These are phyloP conservation scores for Mallotus japonicus DNA, from an alignment of 441 rosid species.

Conservation along the genomic window DNA sequence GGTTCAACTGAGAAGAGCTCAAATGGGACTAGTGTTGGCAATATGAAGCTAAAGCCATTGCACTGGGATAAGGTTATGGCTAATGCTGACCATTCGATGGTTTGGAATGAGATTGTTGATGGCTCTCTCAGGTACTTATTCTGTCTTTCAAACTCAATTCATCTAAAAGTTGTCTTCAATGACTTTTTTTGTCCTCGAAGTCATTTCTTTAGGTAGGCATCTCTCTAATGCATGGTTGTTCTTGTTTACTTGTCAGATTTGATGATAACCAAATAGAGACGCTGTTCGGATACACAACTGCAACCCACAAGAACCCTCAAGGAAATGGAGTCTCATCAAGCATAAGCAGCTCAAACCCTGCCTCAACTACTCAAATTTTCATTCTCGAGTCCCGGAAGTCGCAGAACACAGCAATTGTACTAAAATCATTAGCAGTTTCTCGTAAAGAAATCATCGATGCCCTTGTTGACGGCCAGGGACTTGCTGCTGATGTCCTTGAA, in stretches of 20 bases:
- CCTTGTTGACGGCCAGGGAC: conserved; percentile 42
- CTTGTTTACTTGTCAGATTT: conserved; percentile 35
- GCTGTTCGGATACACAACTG: conserved; percentile 44
- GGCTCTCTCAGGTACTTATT: conserved; percentile 52
- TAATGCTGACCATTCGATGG: conserved; percentile 55
- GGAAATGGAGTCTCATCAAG: conserved; percentile 18
- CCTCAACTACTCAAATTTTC: conserved; percentile 34
- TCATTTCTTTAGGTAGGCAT: background rate
- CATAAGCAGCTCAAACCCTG: conserved; percentile 19
- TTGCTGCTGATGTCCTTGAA: conserved; percentile 39
- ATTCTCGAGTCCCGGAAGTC: conserved; percentile 46
- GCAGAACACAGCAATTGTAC: conserved; percentile 45
- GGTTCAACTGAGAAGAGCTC: conserved; percentile 30
- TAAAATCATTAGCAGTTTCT: conserved; percentile 44
- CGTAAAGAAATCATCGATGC: conserved; percentile 37
- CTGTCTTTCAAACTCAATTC: background rate
- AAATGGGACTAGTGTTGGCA: conserved; percentile 27
- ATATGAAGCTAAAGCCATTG: conserved; percentile 53
- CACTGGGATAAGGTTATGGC: conserved; percentile 67
- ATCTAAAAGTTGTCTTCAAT: background rate
- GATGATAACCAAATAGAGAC: conserved; percentile 54
- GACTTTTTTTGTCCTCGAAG: background rate
- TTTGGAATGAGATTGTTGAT: conserved; percentile 58
- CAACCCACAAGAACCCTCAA: conserved; percentile 22
- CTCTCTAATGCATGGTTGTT: background rate